Evolutionary conservation across 805 yeast genomes (phyloP).

Genomic region (Candida pseudofarinosa): DNA sequence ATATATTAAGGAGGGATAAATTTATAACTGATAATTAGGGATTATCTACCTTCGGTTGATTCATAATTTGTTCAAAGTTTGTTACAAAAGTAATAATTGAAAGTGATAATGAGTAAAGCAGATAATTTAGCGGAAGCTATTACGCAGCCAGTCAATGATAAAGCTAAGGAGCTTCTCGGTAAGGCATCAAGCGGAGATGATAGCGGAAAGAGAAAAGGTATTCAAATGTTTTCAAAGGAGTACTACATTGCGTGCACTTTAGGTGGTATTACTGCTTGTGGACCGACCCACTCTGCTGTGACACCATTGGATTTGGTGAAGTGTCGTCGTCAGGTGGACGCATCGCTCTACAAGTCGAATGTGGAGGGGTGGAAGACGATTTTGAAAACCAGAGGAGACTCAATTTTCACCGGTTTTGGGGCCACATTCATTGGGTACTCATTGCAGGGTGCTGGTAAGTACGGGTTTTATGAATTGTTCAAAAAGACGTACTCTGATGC

Average conservation of each 20-base stretch:
- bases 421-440: conserved; percentile 94
- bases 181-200: conserved; percentile 5
- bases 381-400: conserved; percentile 70
- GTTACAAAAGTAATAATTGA: no score
- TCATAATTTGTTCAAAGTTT: no score
- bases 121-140: conserved; percentile 24
- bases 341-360: conserved; percentile 69
- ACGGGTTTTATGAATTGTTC: conserved; percentile 91
- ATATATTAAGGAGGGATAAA: background rate
- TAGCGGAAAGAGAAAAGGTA: conserved; percentile 16
- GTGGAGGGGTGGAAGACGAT: conserved; percentile 79
- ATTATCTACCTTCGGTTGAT: no score
- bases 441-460: conserved; percentile 95
- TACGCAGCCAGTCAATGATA: conserved; percentile 28
- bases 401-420: conserved; percentile 82
- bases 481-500: conserved; percentile 70
- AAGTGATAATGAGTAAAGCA: conserved; percentile 12
- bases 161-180: conserved; percentile 15
- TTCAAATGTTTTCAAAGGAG: conserved; percentile 55
- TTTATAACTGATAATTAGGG: no score
- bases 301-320: conserved; percentile 93
- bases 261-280: conserved; percentile 87
- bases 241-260: conserved; percentile 70
- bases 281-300: conserved; percentile 92
- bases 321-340: conserved; percentile 86